phyloP scores from a whole-genome alignment of 2,329 filamentous ascomycete genomes.

The Colletotrichum sp. region DNA sequence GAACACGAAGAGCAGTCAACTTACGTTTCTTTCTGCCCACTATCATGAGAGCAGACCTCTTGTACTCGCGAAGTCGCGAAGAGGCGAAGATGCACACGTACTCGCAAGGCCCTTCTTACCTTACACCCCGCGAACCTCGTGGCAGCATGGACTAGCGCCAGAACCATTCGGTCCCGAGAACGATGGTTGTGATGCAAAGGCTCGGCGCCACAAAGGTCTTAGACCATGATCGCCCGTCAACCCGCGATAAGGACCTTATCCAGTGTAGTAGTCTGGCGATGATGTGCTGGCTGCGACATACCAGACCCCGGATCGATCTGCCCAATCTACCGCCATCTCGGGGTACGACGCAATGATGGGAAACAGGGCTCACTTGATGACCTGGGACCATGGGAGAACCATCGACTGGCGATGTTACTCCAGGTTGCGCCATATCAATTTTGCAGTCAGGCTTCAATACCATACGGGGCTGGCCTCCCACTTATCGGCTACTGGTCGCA shows the following conservation, averaged over 20 bases:
- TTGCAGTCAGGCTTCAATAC: neutral
- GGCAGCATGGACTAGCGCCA: neutral
- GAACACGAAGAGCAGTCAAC: neutral
- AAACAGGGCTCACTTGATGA: neutral
- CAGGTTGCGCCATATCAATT: neutral
- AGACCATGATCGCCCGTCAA: conserved; percentile 9
- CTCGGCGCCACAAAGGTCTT: conserved; percentile 11
- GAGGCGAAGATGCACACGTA: neutral
- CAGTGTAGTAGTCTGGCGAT: neutral
- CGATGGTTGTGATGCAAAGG: neutral
- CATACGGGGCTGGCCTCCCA: neutral
- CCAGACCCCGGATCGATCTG: conserved; percentile 1
- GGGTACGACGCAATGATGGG: neutral
- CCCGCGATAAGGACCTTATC: neutral
- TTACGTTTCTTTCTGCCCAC: neutral
- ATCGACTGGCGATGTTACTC: neutral
- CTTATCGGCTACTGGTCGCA: neutral
- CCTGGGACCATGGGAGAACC: neutral
- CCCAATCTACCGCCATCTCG: neutral
- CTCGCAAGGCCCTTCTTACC: neutral
- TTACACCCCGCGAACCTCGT: neutral
- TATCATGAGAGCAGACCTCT: neutral
- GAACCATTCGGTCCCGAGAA: neutral
- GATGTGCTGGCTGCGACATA: neutral
- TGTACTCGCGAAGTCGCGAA: neutral